Conservation (phyloP, 2,329 filamentous ascomycete genomes). For the Cordyceps cateniannulata region DNA sequence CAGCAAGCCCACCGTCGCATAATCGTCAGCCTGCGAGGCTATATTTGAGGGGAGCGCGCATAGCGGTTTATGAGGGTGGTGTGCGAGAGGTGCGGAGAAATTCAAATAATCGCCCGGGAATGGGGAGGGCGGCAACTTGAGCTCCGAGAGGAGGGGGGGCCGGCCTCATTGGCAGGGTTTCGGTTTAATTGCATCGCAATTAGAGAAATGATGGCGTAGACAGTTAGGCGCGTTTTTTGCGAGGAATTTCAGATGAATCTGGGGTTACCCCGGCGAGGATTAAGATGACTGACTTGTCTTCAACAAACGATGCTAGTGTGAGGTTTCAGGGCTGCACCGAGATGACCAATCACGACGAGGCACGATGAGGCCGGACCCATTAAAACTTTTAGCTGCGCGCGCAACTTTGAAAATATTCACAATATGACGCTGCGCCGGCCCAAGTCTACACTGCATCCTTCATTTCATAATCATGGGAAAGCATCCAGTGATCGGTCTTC, state of each 20-base stretch:
- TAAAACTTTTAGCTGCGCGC: neutral
- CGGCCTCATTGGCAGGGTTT: neutral
- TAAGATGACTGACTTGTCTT: neutral
- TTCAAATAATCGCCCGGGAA: neutral
- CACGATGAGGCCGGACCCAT: neutral
- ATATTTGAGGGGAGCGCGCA: neutral
- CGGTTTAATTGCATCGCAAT: no score
- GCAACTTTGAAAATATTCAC: neutral
- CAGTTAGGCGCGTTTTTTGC: no score
- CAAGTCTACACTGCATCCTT: neutral
- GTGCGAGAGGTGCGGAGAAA: neutral
- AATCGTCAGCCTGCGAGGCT: neutral
- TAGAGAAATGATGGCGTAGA: neutral
- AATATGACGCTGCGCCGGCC: no score
- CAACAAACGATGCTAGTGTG: neutral
- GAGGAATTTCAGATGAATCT: neutral
- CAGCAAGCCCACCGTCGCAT: neutral
- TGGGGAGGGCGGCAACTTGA: neutral
- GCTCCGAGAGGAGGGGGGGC: neutral
- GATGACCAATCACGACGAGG: neutral
- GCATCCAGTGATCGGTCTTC: slow-evolving; percentile 42
- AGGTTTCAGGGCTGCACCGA: neutral
- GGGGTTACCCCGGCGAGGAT: neutral
- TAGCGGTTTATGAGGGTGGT: neutral
- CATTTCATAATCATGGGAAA: slow-evolving; percentile 20